phyloP scores from a whole-genome alignment of 2,329 filamentous ascomycete genomes.

The Pseudogymnoascus sp. region DNA sequence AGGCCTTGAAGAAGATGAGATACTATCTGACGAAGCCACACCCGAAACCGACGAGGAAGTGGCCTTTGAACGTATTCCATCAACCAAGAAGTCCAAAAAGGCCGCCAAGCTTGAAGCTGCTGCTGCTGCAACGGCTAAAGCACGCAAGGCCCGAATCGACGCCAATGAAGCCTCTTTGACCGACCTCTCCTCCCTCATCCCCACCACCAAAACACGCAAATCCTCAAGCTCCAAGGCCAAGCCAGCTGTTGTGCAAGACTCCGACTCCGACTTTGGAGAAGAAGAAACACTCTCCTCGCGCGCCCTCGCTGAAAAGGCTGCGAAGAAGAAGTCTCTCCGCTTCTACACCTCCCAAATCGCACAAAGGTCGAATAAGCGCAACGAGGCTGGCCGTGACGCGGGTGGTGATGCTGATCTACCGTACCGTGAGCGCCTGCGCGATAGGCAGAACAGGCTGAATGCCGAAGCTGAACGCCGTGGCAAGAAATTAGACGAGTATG shows the following conservation, averaged over 20 bases:
- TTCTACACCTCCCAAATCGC: slow-evolving; percentile 98
- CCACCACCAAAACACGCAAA: slow-evolving; percentile 17
- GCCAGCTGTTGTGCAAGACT: slow-evolving; percentile 43
- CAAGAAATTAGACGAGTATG: slow-evolving; percentile 52
- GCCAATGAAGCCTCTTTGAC: slow-evolving; percentile 36
- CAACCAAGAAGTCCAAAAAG: slow-evolving; percentile 32
- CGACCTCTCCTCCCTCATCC: slow-evolving; percentile 27
- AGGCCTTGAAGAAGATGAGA: slow-evolving; percentile 26
- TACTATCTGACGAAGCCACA: slow-evolving; percentile 20
- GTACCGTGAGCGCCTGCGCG: slow-evolving; percentile 77
- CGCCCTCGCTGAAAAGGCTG: slow-evolving; percentile 77
- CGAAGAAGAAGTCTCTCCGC: slow-evolving; percentile 82
- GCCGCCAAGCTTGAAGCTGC: slow-evolving; percentile 32
- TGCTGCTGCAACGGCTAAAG: slow-evolving; percentile 29
- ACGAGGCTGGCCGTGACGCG: slow-evolving; percentile 61
- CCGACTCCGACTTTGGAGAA: slow-evolving; percentile 87
- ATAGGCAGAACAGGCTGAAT: slow-evolving; percentile 78
- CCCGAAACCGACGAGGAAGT: slow-evolving; percentile 15
- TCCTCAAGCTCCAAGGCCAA: slow-evolving; percentile 36
- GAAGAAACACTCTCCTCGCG: slow-evolving; percentile 70
- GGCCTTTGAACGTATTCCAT: background rate
- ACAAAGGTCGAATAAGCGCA: slow-evolving; percentile 84
- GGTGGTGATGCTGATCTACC: slow-evolving; percentile 80
- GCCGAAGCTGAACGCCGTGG: slow-evolving; percentile 82
- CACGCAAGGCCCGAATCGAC: slow-evolving; percentile 28